Evolutionary conservation across 2,329 filamentous ascomycete genomes (phyloP).

Genomic region (Chaetomium globosum): DNA sequence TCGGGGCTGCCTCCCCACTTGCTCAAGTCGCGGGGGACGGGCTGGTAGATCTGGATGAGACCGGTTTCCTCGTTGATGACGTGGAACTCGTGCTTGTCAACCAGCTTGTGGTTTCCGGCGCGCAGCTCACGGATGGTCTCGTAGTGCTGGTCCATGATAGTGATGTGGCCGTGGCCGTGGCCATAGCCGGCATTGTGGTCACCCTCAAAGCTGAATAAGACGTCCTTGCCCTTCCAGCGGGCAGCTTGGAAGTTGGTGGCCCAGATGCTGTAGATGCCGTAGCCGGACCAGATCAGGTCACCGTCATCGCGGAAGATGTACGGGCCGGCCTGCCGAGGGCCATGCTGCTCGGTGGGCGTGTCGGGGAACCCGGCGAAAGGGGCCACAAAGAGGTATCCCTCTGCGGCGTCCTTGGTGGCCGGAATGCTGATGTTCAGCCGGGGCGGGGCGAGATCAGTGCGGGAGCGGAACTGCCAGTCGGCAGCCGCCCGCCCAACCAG

Average conservation of each 20-base stretch:
- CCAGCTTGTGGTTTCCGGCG: slow-evolving; percentile 54
- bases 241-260: slow-evolving; percentile 56
- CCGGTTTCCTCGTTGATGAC: slow-evolving; percentile 56
- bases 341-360: slow-evolving; percentile 41
- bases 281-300: slow-evolving; percentile 61
- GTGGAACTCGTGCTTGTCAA: slow-evolving; percentile 59
- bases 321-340: slow-evolving; percentile 55
- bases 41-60: slow-evolving; percentile 55
- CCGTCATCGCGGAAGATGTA: slow-evolving; percentile 60
- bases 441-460: slow-evolving; percentile 41
- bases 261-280: slow-evolving; percentile 56
- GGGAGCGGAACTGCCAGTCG: slow-evolving; percentile 35
- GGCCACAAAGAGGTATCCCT: slow-evolving; percentile 39
- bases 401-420: slow-evolving; percentile 46
- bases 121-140: slow-evolving; percentile 57
- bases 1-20: slow-evolving; percentile 50
- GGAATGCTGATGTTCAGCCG: slow-evolving; percentile 41
- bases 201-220: slow-evolving; percentile 59
- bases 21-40: slow-evolving; percentile 50
- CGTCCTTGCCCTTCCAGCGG: slow-evolving; percentile 54
- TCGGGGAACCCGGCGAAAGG: slow-evolving; percentile 36
- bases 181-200: slow-evolving; percentile 55
- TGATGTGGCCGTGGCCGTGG: slow-evolving; percentile 58
- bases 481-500: slow-evolving; percentile 29
- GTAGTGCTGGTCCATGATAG: slow-evolving; percentile 57